Evolutionary conservation across 495 filamentous ascomycete genomes (phyloP), one percentile per base, ranked within the genome.

Genomic region (Tuber aestivum): DNA sequence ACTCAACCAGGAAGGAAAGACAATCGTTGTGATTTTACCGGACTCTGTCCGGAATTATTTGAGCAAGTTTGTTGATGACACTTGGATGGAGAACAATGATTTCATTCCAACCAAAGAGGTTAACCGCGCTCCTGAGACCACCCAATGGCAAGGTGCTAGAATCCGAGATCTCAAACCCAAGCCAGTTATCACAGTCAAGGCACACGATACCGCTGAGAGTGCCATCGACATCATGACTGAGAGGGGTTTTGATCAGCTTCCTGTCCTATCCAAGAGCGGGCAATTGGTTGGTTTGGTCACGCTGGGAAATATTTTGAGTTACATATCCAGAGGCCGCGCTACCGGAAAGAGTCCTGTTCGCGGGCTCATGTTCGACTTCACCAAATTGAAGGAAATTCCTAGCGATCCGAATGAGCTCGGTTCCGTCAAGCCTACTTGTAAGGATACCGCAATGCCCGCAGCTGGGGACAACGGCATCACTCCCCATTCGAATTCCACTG

Each of bases 31-130:
- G 21, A 87, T 99, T 42, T 86, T 97, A 44, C 96, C 95, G 0
- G 95, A 99, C 83, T 97, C 94, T 85, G 97, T 99, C 79, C 89
- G 95, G 79, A 97, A 93, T 83, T 99, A 99, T 83, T 89, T 99
- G n/a, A 94, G 91, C 85, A 99, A 99, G 88, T 99, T 99, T 82
- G 92, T 94, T 77, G 96, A 99, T 82, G 95, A 99, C 82, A 94
- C 97, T 84, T 98, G 96, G 96, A 91, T 98, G 70, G 94, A 93
- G 71, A 95, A 95, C 70, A 97, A 98, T 83, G 91, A 94, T 81
- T 93, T 98, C 56, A 87, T 97, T 21, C 87, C 87, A 69, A 83
- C 86, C 37, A 85, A 87, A 35, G 79, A 86, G 9, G 65, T 79
- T 42, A 56, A 72, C 18, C 69, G 75, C 37, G 76, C 76, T 1